phyloP scores from a whole-genome alignment of 169 alveolate genomes.

The Plasmodium falciparum region DNA sequence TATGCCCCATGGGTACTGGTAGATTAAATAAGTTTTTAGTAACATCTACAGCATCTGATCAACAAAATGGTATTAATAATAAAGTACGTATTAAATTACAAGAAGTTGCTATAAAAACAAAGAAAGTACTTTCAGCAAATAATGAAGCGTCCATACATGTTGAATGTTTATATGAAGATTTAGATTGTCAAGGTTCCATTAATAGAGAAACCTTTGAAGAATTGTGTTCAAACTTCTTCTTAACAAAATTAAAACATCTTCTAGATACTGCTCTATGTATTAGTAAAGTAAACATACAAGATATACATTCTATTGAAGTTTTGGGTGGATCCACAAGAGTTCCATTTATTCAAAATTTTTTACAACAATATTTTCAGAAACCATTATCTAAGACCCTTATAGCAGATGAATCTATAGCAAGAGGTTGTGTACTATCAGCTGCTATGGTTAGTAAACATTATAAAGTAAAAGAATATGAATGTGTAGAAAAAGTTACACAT shows the following conservation, averaged over 20 bases:
- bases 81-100: constrained; percentile 95
- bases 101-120: constrained; percentile 95
- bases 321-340: constrained; percentile 98
- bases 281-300: constrained; percentile 84
- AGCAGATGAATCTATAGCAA: constrained; percentile 97
- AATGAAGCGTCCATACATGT: constrained; percentile 93
- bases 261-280: constrained; percentile 80
- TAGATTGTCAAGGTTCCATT: constrained; percentile 89
- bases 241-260: constrained; percentile 82
- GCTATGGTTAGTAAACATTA: constrained; percentile 84
- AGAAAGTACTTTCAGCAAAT: constrained; percentile 97
- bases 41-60: constrained; percentile 1
- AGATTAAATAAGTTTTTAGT: constrained; percentile 22
- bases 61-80: constrained; percentile 65
- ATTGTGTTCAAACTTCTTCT: constrained; percentile 87
- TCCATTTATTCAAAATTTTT: constrained; percentile 94
- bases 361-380: constrained; percentile 89
- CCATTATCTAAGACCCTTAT: constrained; percentile 94
- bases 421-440: constrained; percentile 96
- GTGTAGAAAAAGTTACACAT: constrained; percentile 77
- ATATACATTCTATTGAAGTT: constrained; percentile 94
- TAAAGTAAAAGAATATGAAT: constrained; percentile 82
- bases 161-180: constrained; percentile 97
- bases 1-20: constrained; percentile 76
- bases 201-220: constrained; percentile 94